Percentiles rank a stretch among this genome's conserved stretches.
phyloP scores from a whole-genome alignment of 2,329 filamentous ascomycete genomes.

The Colletotrichum magnum region DNA sequence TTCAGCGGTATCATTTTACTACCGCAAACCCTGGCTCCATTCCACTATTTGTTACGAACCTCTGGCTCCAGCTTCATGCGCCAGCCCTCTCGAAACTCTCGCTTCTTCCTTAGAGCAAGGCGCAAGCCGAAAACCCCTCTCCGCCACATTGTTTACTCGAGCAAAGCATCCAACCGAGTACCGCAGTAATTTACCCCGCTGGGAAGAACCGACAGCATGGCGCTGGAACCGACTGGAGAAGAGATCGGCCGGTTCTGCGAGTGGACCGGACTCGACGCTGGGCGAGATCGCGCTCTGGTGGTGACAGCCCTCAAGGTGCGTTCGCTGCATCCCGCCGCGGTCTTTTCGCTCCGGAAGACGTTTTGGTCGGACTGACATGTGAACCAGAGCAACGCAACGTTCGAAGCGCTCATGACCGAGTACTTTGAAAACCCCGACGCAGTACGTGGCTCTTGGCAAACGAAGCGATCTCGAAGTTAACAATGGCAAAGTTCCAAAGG shows the following conservation, averaged over 20 bases:
- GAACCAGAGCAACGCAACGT: conserved; percentile 59
- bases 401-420: conserved; percentile 65
- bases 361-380: conserved; percentile 5
- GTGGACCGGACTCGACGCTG: conserved; percentile 53
- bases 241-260: conserved; percentile 58
- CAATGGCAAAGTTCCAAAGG: conserved; percentile 56
- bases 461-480: conserved; percentile 17
- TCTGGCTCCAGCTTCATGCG: conserved; percentile 30
- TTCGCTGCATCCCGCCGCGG: neutral
- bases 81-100: conserved; percentile 6
- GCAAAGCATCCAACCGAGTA: conserved; percentile 9
- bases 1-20: neutral
- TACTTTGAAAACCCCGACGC: conserved; percentile 63
- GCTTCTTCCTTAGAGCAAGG: conserved; percentile 18
- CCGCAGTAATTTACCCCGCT: neutral
- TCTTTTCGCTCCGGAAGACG: neutral
- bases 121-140: conserved; percentile 1
- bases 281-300: conserved; percentile 56
- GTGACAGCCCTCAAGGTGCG: conserved; percentile 59
- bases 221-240: conserved; percentile 52
- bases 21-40: conserved; percentile 10
- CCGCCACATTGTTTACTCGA: conserved; percentile 11
- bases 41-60: conserved; percentile 6
- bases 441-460: conserved; percentile 28
- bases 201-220: conserved; percentile 44